Conservation (phyloP, 306 rosid species). For the Neltuma alba region DNA sequence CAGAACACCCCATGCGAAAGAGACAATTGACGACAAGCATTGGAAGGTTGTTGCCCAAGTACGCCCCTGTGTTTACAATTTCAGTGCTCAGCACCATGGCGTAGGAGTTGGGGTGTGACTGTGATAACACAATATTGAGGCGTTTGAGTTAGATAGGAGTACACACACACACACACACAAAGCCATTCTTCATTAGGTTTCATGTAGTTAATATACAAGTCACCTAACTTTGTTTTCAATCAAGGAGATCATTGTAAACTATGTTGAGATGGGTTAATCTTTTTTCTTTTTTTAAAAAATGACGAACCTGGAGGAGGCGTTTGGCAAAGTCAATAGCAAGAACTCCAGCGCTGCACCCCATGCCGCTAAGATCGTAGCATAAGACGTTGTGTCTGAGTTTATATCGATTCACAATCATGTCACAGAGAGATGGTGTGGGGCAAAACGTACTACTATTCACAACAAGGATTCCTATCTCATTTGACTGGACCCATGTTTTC, state of each 20-base stretch:
- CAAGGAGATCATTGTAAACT: no score
- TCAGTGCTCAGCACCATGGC: slow-evolving; percentile 33
- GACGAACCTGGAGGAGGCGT: slow-evolving; percentile 41
- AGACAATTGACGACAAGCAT: slow-evolving; percentile 36
- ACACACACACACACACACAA: no score
- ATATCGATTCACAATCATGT: slow-evolving; percentile 35
- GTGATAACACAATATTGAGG: neutral
- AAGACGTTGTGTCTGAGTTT: slow-evolving; percentile 4
- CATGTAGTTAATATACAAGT: no score
- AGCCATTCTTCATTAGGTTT: no score
- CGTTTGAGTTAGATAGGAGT: neutral
- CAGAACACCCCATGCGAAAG: slow-evolving; percentile 39
- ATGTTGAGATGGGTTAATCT: no score
- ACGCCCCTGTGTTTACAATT: neutral
- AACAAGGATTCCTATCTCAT: slow-evolving; percentile 28
- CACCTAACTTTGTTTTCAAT: no score
- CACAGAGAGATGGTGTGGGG: slow-evolving; percentile 35
- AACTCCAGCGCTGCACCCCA: slow-evolving; percentile 47
- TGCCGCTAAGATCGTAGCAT: slow-evolving; percentile 35
- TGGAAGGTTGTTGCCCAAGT: slow-evolving; percentile 33
- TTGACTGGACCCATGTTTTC: slow-evolving; percentile 27
- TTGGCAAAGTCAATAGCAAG: slow-evolving; percentile 34
- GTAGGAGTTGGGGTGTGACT: slow-evolving; percentile 31
- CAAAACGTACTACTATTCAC: slow-evolving; percentile 28
- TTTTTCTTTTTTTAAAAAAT: no score